Base-by-base conservation (phyloP, 1,284 basidiomycete species). In the Melampsora larici-populina region DNA sequence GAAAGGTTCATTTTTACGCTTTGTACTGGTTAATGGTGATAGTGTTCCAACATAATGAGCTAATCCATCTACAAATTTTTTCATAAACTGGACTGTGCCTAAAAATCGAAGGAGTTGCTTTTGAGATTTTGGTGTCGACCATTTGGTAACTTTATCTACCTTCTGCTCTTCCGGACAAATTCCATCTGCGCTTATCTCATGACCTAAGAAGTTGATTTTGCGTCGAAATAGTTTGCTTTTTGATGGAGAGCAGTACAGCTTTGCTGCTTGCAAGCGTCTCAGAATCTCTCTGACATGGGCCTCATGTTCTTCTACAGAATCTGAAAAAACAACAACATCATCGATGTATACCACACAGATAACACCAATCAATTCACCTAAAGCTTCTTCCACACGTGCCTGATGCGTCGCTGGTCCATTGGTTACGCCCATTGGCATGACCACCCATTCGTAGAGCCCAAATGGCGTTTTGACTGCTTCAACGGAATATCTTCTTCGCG, bases 291-390 rank as follows among this genome's bases (percentile, higher is more conserved):
- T 4, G 6, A 55, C 18, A 24, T 55, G 51, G 3, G 6, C 13
- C 13, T 55, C 51, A 55, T 87, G 86, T 70, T 87, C 84, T 8
- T 84, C 83, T 0, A 85, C 18, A 0, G 80, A 79, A 0, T 84
- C 0, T 0, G 85, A 86, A 83, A 84, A 87, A 58, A 87, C 86
- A 36, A 87, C 81, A 64, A 87, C 86, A 72, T 87, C 83, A 78
- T 87, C 83, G 36, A 36, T 36, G 36, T 36, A 4, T 36, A 36
- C n/a, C n/a, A n/a, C n/a, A n/a, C n/a, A n/a, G n/a, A n/a, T n/a
- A n/a, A n/a, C n/a, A n/a, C n/a, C n/a, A n/a, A n/a, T n/a, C n/a
- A n/a, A n/a, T n/a, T n/a, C n/a, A n/a, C n/a, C n/a, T n/a, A n/a
- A n/a, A n/a, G n/a, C n/a, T n/a, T n/a, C n/a, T n/a, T n/a, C n/a